phyloP scores from a whole-genome alignment of 768 basidiomycete genomes.

The Paxillus rubicundulus region DNA sequence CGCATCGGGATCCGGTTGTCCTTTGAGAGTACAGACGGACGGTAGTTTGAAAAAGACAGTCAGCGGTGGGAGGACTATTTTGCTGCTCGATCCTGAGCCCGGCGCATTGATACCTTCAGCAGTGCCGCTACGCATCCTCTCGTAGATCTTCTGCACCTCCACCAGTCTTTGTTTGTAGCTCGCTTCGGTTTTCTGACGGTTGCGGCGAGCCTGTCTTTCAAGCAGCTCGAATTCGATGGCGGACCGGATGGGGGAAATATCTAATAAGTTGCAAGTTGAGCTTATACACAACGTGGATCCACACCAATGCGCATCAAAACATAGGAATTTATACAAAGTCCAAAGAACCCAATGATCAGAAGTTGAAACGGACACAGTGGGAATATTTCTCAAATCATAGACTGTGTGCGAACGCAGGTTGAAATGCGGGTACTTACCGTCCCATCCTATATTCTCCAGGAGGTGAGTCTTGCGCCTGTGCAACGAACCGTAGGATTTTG shows the following conservation, averaged over 20 bases:
- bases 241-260: constrained; percentile 14
- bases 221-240: constrained; percentile 31
- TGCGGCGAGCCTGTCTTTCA: constrained; percentile 20
- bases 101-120: neutral
- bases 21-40: constrained; percentile 37
- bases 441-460: constrained; percentile 36
- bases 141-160: constrained; percentile 43
- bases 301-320: too few relatives aligned
- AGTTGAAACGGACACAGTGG: too few relatives aligned
- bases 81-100: neutral
- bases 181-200: constrained; percentile 28
- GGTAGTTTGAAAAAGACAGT: constrained; percentile 49
- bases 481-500: constrained; percentile 39
- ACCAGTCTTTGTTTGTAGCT: constrained; percentile 16
- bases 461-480: constrained; percentile 36
- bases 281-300: too few relatives aligned
- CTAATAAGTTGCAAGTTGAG: constrained; percentile 7
- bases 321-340: neutral
- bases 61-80: constrained; percentile 42
- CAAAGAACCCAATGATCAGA: neutral
- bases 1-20: constrained; percentile 19
- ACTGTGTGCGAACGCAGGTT: neutral
- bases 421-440: constrained; percentile 33
- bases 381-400: neutral
- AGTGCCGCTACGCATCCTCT: constrained; percentile 40